phyloP scores from a whole-genome alignment of 2,329 filamentous ascomycete genomes.

The Botrytis hyacinthi region DNA sequence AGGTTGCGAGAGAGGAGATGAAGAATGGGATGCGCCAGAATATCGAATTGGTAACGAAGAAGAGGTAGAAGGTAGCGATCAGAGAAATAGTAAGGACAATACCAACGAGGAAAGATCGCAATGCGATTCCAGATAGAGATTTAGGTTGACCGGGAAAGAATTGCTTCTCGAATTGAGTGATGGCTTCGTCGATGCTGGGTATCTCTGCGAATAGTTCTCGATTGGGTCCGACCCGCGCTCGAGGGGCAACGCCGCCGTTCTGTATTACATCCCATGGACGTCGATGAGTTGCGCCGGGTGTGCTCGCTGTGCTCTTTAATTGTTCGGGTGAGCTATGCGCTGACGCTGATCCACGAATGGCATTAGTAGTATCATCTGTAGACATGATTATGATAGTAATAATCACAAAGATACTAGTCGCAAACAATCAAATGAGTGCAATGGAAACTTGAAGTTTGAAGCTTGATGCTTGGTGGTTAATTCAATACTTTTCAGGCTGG shows the following conservation, averaged over 20 bases:
- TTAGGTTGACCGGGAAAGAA: slow-evolving; percentile 33
- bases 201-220: slow-evolving; percentile 15
- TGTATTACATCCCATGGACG: slow-evolving; percentile 20
- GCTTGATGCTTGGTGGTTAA: background rate
- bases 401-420: background rate
- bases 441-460: background rate
- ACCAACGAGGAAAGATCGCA: slow-evolving; percentile 40
- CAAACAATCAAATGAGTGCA: background rate
- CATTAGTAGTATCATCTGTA: background rate
- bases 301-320: background rate
- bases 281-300: slow-evolving; percentile 12
- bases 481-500: slow-evolving; percentile 2
- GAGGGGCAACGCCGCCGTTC: slow-evolving; percentile 23
- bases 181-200: slow-evolving; percentile 28
- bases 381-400: background rate
- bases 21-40: slow-evolving; percentile 67
- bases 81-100: slow-evolving; percentile 29
- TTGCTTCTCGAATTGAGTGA: slow-evolving; percentile 34
- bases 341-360: slow-evolving; percentile 2
- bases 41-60: slow-evolving; percentile 17
- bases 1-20: slow-evolving; percentile 65
- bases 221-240: background rate
- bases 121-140: slow-evolving; percentile 42
- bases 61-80: slow-evolving; percentile 32
- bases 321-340: background rate